Conservation (phyloP, 2,329 filamentous ascomycete species). For the Aspergillus piperis region DNA sequence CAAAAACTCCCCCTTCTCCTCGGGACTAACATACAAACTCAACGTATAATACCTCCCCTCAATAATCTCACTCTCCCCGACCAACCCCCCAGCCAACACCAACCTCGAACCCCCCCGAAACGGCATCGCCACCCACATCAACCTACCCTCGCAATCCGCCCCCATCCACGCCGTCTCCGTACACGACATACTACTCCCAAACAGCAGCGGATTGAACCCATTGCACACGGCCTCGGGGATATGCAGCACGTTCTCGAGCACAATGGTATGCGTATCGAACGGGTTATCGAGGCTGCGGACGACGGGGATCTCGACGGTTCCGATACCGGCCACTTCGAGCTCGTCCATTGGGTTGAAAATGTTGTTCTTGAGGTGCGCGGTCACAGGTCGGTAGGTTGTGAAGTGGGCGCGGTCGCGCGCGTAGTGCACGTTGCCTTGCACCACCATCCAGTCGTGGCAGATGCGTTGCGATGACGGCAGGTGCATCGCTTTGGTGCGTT, state of each 20-base stretch:
- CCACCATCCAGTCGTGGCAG: conserved; percentile 38
- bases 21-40: conserved; percentile 26
- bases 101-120: conserved; percentile 24
- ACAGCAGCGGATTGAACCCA: conserved; percentile 29
- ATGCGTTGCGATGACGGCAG: conserved; percentile 38
- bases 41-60: conserved; percentile 25
- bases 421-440: conserved; percentile 34
- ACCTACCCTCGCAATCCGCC: conserved; percentile 15
- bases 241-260: conserved; percentile 37
- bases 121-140: conserved; percentile 23
- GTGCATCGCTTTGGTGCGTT: neutral
- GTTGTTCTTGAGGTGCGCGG: conserved; percentile 21
- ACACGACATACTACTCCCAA: conserved; percentile 28
- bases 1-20: conserved; percentile 19
- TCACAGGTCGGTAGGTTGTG: conserved; percentile 31
- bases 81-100: conserved; percentile 14
- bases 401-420: conserved; percentile 36
- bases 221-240: conserved; percentile 39
- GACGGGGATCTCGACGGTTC: conserved; percentile 35
- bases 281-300: conserved; percentile 21
- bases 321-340: conserved; percentile 33
- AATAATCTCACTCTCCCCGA: conserved; percentile 26
- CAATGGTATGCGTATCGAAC: conserved; percentile 24
- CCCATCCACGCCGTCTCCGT: conserved; percentile 24
- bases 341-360: conserved; percentile 27